Evolutionary conservation across 106 monocot genomes (phyloP).

Genomic region (Platanthera guangdongensis): DNA sequence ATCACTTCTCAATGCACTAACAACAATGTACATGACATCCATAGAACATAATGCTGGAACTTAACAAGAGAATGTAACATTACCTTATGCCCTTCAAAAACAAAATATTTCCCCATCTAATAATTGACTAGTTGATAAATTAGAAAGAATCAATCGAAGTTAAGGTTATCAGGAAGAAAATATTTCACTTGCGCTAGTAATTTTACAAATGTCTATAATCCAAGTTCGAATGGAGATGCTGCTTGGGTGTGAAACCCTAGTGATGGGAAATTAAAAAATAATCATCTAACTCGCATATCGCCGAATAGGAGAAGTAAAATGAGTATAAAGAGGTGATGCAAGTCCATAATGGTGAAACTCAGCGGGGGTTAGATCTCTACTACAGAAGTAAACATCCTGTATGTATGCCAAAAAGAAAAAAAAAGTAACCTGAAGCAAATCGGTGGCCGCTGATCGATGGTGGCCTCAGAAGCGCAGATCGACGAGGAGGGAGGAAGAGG

Average conservation of each 20-base stretch:
- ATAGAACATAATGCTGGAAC: neutral
- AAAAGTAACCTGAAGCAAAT: too few species aligned
- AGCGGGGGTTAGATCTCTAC: slow-evolving; percentile 70
- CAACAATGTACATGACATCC: neutral
- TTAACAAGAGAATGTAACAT: neutral
- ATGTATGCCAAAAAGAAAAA: slow-evolving; percentile 8
- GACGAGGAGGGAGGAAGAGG: too few species aligned
- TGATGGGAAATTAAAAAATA: neutral
- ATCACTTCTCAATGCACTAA: too few species aligned
- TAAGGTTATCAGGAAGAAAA: neutral
- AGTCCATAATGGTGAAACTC: slow-evolving; percentile 94
- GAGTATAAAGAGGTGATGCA: slow-evolving; percentile 89
- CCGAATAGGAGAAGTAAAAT: slow-evolving; percentile 98
- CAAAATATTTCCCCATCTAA: neutral
- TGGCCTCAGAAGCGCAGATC: too few species aligned
- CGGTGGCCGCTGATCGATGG: too few species aligned
- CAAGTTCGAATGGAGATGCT: neutral
- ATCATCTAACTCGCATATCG: slow-evolving; percentile 78
- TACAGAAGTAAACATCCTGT: slow-evolving; percentile 95
- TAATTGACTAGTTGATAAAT: neutral
- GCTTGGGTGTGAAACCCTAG: neutral
- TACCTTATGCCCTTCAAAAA: neutral
- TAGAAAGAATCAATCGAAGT: neutral
- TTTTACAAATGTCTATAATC: neutral
- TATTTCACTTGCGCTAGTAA: neutral